Evolutionary conservation across 1,284 basidiomycete species (phyloP).

Genomic region (Anthracocystis setariae): DNA sequence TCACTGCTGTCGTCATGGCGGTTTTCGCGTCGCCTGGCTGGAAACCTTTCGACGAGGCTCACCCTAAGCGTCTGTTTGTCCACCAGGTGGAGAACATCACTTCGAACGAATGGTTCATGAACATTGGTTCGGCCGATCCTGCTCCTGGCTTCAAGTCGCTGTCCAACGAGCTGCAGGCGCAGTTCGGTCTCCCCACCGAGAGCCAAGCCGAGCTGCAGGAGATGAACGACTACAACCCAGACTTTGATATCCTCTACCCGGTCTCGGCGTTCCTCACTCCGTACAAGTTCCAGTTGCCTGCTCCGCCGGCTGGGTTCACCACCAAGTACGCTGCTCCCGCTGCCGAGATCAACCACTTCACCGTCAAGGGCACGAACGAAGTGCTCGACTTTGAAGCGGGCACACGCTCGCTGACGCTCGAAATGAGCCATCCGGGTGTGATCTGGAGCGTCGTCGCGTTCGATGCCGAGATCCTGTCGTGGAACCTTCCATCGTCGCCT

Average conservation of each 20-base stretch:
- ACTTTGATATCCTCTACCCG: slow-evolving; percentile 75
- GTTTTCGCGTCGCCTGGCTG: slow-evolving; percentile 73
- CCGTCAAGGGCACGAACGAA: slow-evolving; percentile 75
- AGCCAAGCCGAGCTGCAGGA: slow-evolving; percentile 59
- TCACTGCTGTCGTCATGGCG: slow-evolving; percentile 72
- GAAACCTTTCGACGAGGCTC: slow-evolving; percentile 80
- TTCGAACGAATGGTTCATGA: slow-evolving; percentile 79
- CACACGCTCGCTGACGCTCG: slow-evolving; percentile 78
- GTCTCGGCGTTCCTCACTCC: slow-evolving; percentile 77
- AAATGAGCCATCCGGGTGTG: slow-evolving; percentile 81
- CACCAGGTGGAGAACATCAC: slow-evolving; percentile 82
- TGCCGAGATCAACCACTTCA: slow-evolving; percentile 70
- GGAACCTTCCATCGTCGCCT: slow-evolving; percentile 74
- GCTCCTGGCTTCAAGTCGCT: slow-evolving; percentile 79
- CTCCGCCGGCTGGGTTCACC: slow-evolving; percentile 66
- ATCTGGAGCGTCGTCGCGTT: slow-evolving; percentile 94
- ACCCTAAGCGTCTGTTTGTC: slow-evolving; percentile 88
- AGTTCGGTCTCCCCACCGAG: slow-evolving; percentile 72
- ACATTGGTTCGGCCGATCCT: slow-evolving; percentile 84
- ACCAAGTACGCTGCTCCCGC: slow-evolving; percentile 43
- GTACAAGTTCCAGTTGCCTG: slow-evolving; percentile 76
- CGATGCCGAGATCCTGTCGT: slow-evolving; percentile 86
- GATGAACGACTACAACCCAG: slow-evolving; percentile 64
- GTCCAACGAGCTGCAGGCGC: slow-evolving; percentile 74
- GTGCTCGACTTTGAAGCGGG: slow-evolving; percentile 73